These are phyloP conservation scores for Colletotrichum coccodes DNA, from an alignment of 2,329 filamentous ascomycete species.

Conservation along the genomic window DNA sequence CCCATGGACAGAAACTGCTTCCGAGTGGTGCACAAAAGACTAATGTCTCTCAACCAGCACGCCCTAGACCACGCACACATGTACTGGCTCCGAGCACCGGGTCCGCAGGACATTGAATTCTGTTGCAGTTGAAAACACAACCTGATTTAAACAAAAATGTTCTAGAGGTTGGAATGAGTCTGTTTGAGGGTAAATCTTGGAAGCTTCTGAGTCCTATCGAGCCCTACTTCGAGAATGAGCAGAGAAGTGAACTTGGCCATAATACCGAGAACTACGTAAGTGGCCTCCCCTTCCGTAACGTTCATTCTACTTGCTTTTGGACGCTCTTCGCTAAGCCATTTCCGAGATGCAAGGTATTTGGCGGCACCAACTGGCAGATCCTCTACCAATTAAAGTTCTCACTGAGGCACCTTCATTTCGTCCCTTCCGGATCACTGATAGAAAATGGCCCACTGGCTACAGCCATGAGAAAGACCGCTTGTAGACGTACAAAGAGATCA, in stretches of 20 bases:
- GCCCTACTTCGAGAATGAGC: not conserved
- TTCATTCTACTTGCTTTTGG: not conserved
- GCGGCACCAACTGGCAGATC: constrained; percentile 1
- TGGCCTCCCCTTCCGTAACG: not conserved
- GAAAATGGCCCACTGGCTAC: constrained; percentile 5
- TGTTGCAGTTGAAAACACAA: not conserved
- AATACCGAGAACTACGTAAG: not conserved
- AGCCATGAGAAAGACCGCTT: not conserved
- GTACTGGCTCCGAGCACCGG: not conserved
- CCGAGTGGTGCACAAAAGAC: too few relatives aligned
- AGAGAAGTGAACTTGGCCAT: not conserved
- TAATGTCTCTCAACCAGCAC: not conserved
- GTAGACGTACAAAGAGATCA: not conserved
- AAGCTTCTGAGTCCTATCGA: not conserved
- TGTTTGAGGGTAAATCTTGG: not conserved
- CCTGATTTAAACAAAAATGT: not conserved
- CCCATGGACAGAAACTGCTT: too few relatives aligned
- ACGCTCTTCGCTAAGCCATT: not conserved
- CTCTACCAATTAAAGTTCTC: not conserved
- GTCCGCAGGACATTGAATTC: not conserved
- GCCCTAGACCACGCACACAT: not conserved
- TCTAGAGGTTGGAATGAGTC: not conserved
- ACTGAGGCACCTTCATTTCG: constrained; percentile 4
- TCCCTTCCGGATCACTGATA: not conserved
- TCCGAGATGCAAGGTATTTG: constrained; percentile 7